Evolutionary conservation across 139 green algal genomes (phyloP), one percentile per base, ranked within the genome.

Genomic region (Spirogloea muscicola): DNA sequence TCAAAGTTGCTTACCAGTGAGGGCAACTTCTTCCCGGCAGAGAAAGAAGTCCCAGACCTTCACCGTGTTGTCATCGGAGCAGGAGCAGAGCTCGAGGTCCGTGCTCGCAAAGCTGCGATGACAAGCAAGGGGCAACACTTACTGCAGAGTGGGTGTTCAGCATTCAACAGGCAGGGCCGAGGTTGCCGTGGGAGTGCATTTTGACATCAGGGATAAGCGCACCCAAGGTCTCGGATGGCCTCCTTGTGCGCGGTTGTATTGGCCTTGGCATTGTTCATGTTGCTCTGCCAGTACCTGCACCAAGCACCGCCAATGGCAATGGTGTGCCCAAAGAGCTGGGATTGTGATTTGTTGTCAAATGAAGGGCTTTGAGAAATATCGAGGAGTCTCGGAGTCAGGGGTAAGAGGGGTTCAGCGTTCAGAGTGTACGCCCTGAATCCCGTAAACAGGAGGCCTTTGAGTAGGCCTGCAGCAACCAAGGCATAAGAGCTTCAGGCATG

Each of bases 31-130:
- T 3, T 78, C 37, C 37, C 59, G 41, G 4, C 77, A 76, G 2
- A 58, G 61, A 1, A 81, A 84, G 80, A 94, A 93, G 68, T 94
- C 90, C 82, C 88, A 93, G 0, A 96, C 80, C 68, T 91, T 89
- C 10, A 97, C 61, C 1, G 83, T 91, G 33, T 77, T 86, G 82
- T 97, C 92, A 48, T 97, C 91, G 1, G 82, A 91, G 70, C 72
- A 84, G 0, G 88, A 91, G n/a, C 81, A 89, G 76, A 94, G 96
- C 74, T 97, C 97, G 46, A 92, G 74, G 86, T 97, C 92, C 2
- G 77, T 85, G 2, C 86, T 88, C 0, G 86, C 68, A 38, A 80
- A 83, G 68, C 72, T 80, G 72, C 41, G 9, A 33, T 33, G 31
- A 62, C 31, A 9, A 21, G 31, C 6, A 62, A 62, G 9, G 52